These are phyloP conservation scores for Fusarium sp. DNA, from an alignment of 2,329 filamentous ascomycete species.

Conservation along the genomic window DNA sequence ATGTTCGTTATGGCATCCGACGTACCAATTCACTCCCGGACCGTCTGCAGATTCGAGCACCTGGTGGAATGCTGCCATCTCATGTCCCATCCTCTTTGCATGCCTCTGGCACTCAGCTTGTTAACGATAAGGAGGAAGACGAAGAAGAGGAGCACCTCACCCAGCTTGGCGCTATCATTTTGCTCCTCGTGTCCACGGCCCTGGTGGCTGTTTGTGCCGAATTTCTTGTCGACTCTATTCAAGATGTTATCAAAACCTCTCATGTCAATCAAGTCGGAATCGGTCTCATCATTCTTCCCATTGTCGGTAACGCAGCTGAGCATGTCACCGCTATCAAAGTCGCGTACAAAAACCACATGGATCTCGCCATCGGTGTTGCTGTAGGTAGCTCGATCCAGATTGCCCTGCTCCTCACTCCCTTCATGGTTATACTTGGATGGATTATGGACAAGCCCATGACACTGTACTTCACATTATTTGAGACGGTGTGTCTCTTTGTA, in stretches of 20 bases:
- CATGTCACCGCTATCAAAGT: conserved; percentile 79
- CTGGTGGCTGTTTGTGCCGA: conserved; percentile 78
- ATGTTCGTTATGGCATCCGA: conserved; percentile 74
- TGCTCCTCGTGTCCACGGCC: conserved; percentile 73
- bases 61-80: conserved; percentile 64
- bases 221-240: conserved; percentile 77
- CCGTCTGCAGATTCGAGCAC: conserved; percentile 66
- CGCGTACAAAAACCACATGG: conserved; percentile 82
- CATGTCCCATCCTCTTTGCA: conserved; percentile 58
- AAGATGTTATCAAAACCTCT: conserved; percentile 69
- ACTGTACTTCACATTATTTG: conserved; percentile 88
- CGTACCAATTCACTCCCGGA: conserved; percentile 82
- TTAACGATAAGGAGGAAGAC: conserved; percentile 50
- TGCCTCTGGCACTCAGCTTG: conserved; percentile 44
- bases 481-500: conserved; percentile 88
- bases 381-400: conserved; percentile 80
- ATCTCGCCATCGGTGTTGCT: conserved; percentile 78
- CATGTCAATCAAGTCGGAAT: conserved; percentile 76
- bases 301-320: conserved; percentile 80
- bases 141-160: conserved; percentile 65
- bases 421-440: conserved; percentile 80
- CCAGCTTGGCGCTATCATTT: conserved; percentile 68
- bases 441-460: conserved; percentile 76
- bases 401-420: conserved; percentile 76
- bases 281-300: conserved; percentile 78